Base-by-base conservation (phyloP, 1,284 basidiomycete genomes). In the Sporisorium iseilematis-ciliati region DNA sequence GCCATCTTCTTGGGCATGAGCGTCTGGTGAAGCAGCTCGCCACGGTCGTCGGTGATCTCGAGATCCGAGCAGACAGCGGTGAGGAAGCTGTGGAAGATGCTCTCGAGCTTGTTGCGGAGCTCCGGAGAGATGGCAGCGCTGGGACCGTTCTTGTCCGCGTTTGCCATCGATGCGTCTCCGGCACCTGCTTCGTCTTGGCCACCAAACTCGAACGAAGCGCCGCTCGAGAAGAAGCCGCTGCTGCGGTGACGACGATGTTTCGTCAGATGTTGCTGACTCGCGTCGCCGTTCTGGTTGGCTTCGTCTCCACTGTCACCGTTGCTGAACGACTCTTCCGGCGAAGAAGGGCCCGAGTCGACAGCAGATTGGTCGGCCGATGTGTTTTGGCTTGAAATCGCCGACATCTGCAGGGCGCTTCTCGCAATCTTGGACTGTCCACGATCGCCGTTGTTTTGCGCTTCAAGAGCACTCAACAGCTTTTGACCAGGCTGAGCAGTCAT, bases 1-100 rank as follows among this genome's bases (percentile, higher is more conserved):
- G 75, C 75, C 82, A 84, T 80, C 66, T 80, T 80, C 68, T 87
- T 87, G 1, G 95, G 93, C 97, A 98, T 99, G 78, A 99, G 89
- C 43, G 95, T 95, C 87, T 99, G 97, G 86, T 99, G 97, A 61
- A 99, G 94, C 51, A 93, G 91, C 85, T 99, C 96, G 63, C 97
- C 97, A 85, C 97, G 97, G 53, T 90, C 89, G 85, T 99, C 97
- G 51, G 91, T 92, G 18, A 92, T 92, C 65, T 97, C 94, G 86
- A 98, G 86, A 86, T 98, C 93, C 20, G 94, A 97, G 87, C 96
- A 98, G 57, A 94, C 90, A 59, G 88, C 89, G 82, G 92, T 95
- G 75, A 99, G 87, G 85, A 93, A 99, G 77, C 92, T 90, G 82
- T 94, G 91, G 87, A 99, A 97, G 82, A 97, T 91, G 61, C 91